Conservation (phyloP, 495 filamentous ascomycete species). For the Choiromyces venosus region DNA sequence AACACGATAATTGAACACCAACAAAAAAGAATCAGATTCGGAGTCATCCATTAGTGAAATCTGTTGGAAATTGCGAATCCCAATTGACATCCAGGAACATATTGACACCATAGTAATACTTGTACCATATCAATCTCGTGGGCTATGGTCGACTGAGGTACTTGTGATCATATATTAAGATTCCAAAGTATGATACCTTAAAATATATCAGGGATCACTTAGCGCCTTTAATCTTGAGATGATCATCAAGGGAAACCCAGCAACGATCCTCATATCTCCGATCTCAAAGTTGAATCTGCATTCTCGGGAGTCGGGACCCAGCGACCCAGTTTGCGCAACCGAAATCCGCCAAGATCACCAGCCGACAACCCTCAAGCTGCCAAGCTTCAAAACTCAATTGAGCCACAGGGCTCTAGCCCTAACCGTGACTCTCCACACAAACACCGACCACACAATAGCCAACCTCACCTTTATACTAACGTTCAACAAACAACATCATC, state of each 20-base stretch:
- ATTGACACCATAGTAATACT: not conserved
- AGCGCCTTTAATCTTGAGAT: not conserved
- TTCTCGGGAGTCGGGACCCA: not conserved
- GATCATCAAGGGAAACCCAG: not conserved
- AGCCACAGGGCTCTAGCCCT: constrained; percentile 7
- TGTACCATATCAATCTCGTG: not conserved
- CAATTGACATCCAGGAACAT: not conserved
- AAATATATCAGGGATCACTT: not conserved
- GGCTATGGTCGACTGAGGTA: not conserved
- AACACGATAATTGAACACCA: not conserved
- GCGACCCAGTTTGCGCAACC: not conserved
- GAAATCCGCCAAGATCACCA: constrained; percentile 9
- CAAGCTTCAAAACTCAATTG: constrained; percentile 18
- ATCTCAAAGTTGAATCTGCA: not conserved
- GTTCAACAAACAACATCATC: constrained; percentile 3
- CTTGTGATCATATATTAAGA: not conserved
- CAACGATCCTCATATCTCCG: not conserved
- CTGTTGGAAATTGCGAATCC: not conserved
- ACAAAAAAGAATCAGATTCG: not conserved
- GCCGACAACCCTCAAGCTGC: constrained; percentile 6
- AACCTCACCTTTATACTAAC: not conserved
- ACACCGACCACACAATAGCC: constrained; percentile 8
- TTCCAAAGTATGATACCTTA: not conserved
- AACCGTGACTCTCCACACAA: constrained; percentile 2
- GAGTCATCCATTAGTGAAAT: not conserved